Conservation (phyloP, 192 early-diverging fungal genomes). For the Umbelopsis sp. region DNA sequence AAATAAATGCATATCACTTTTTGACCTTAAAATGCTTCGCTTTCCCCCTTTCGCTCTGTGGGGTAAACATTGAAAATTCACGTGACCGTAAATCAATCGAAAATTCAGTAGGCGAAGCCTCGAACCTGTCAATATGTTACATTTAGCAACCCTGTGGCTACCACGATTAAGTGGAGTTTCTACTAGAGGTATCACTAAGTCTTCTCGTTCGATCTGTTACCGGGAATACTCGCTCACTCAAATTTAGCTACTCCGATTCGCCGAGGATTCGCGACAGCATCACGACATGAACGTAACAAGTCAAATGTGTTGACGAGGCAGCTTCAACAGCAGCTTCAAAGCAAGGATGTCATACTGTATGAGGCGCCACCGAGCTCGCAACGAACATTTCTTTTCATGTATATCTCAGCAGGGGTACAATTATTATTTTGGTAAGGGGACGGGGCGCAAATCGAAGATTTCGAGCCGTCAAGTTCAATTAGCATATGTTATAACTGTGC, state of each 20-base stretch:
- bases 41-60: too few species aligned
- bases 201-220: too few species aligned
- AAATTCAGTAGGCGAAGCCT: too few species aligned
- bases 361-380: conserved; percentile 24
- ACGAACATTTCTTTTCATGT: conserved; percentile 39
- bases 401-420: conserved; percentile 41
- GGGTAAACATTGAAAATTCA: too few species aligned
- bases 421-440: conserved; percentile 40
- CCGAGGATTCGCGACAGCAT: not conserved
- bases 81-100: too few species aligned
- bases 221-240: not conserved
- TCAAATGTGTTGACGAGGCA: conserved; percentile 22
- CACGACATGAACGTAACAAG: not conserved
- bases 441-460: too few species aligned
- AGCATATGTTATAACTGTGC: not conserved
- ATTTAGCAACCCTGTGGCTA: too few species aligned
- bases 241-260: not conserved
- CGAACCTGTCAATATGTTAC: too few species aligned
- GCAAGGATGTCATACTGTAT: conserved; percentile 36
- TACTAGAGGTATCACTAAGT: too few species aligned
- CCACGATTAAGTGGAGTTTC: too few species aligned
- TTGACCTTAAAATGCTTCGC: too few species aligned
- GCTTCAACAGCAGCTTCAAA: conserved; percentile 26
- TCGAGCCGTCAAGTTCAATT: not conserved
- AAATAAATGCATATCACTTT: conserved; percentile 49